Evolutionary conservation across 768 basidiomycete genomes (phyloP).

Genomic region (Cantharellus cinnabarinus): DNA sequence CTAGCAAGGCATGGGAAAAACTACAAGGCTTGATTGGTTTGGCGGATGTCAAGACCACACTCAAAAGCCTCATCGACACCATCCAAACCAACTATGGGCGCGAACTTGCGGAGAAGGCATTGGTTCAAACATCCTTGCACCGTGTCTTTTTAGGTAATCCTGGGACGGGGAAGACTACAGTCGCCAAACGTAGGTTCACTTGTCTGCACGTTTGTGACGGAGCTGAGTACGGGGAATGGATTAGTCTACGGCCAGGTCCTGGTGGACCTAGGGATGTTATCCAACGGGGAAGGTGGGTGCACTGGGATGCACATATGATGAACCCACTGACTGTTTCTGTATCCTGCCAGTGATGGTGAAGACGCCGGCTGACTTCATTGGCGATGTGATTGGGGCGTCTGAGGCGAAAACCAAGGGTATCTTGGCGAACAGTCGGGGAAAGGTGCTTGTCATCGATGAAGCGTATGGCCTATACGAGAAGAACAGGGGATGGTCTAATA

Average conservation of each 20-base stretch:
- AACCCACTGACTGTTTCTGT: background rate
- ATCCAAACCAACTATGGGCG: conserved; percentile 37
- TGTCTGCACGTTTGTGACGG: too few species aligned
- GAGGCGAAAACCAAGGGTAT: conserved; percentile 47
- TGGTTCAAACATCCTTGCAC: conserved; percentile 36
- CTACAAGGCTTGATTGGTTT: conserved; percentile 36
- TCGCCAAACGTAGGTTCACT: conserved; percentile 22
- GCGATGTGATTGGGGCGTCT: conserved; percentile 34
- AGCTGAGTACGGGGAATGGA: too few species aligned
- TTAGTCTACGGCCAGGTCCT: conserved; percentile 39
- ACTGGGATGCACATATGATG: too few species aligned
- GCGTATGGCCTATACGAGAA: conserved; percentile 45
- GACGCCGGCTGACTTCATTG: conserved; percentile 52
- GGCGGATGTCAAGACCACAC: conserved; percentile 32
- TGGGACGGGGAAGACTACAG: conserved; percentile 48
- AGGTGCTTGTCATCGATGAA: conserved; percentile 54
- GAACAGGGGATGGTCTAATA: conserved; percentile 14
- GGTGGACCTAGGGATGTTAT: conserved; percentile 39
- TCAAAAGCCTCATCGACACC: conserved; percentile 26
- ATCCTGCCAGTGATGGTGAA: conserved; percentile 33
- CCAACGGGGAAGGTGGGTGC: conserved; percentile 43
- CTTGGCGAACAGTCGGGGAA: conserved; percentile 35
- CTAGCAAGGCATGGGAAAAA: conserved; percentile 30
- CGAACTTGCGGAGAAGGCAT: conserved; percentile 35
- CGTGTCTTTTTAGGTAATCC: conserved; percentile 47